These are phyloP conservation scores for Yamadazyma atlantica DNA, from an alignment of 1,139 yeast genomes.

Conservation along the genomic window DNA sequence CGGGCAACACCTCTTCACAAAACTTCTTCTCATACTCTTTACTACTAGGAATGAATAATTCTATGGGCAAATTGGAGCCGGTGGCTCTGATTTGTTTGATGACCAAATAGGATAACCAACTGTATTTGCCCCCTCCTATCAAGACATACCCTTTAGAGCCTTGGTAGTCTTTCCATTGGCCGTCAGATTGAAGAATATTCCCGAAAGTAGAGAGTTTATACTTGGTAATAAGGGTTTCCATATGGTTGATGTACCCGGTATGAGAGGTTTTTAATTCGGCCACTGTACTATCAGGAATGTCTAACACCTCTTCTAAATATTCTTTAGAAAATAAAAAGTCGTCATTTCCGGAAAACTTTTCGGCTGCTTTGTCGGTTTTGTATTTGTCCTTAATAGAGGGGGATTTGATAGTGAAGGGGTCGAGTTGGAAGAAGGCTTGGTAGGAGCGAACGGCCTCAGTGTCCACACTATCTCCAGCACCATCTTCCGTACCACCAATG, in stretches of 20 bases:
- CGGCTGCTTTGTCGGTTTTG: constrained; percentile 32
- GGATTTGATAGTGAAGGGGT: constrained; percentile 25
- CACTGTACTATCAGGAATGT: constrained; percentile 32
- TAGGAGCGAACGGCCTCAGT: constrained; percentile 24
- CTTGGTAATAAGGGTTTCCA: constrained; percentile 30
- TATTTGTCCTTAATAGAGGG: constrained; percentile 38
- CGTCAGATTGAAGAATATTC: constrained; percentile 29
- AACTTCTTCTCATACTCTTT: constrained; percentile 51
- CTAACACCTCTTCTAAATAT: constrained; percentile 39
- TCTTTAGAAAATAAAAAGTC: constrained; percentile 37
- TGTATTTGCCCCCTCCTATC: constrained; percentile 46
- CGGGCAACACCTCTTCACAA: constrained; percentile 51
- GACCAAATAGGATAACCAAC: constrained; percentile 46
- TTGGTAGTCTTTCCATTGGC: constrained; percentile 37
- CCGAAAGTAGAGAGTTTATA: constrained; percentile 40
- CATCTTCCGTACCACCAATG: too few relatives aligned
- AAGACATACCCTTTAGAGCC: constrained; percentile 41
- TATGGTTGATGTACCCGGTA: constrained; percentile 29
- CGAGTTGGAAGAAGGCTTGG: constrained; percentile 32
- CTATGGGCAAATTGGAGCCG: constrained; percentile 43
- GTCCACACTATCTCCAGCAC: too few relatives aligned
- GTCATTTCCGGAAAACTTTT: constrained; percentile 23
- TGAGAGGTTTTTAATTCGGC: constrained; percentile 35
- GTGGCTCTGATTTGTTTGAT: constrained; percentile 40
- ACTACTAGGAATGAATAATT: constrained; percentile 51